Conservation (phyloP, 2,329 filamentous ascomycete species). For the Xylariales sp. region DNA sequence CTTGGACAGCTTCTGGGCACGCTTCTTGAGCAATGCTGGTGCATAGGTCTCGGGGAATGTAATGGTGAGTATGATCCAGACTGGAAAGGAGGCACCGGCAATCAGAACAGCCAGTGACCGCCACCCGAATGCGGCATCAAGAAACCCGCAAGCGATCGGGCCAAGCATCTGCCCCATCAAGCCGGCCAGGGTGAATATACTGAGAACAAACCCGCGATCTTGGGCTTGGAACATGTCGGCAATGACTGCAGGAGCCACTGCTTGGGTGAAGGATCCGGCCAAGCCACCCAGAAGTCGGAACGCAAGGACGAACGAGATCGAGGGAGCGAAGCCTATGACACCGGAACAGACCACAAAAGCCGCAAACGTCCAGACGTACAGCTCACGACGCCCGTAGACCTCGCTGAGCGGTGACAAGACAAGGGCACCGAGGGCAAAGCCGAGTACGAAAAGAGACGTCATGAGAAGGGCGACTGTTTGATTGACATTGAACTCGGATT, state of each 20-base stretch:
- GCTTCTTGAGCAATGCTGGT: constrained; percentile 20
- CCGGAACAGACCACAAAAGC: constrained; percentile 8
- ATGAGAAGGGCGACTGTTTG: constrained; percentile 34
- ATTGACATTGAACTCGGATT: constrained; percentile 31
- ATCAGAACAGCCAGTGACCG: constrained; percentile 15
- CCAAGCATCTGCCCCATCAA: constrained; percentile 18
- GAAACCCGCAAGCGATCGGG: constrained; percentile 16
- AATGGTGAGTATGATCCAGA: constrained; percentile 9
- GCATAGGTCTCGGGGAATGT: constrained; percentile 26
- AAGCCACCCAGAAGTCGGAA: constrained; percentile 10
- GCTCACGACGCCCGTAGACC: constrained; percentile 23
- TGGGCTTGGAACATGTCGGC: constrained; percentile 11
- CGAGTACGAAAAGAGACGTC: constrained; percentile 24
- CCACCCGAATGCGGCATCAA: constrained; percentile 15
- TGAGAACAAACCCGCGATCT: constrained; percentile 11
- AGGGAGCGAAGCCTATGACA: constrained; percentile 7
- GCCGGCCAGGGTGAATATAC: constrained; percentile 13
- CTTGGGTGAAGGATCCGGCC: constrained; percentile 11
- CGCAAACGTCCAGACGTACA: constrained; percentile 10
- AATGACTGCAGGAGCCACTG: constrained; percentile 10
- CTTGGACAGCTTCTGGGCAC: constrained; percentile 14
- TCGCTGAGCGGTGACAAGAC: constrained; percentile 28
- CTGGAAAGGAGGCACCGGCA: constrained; percentile 11
- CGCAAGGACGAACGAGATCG: constrained; percentile 8
- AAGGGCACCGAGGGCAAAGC: constrained; percentile 24